Percentiles rank a stretch among this genome's conserved stretches.
Evolutionary conservation across 768 basidiomycete species (phyloP).

Genomic region (Tephrocybe sp.): DNA sequence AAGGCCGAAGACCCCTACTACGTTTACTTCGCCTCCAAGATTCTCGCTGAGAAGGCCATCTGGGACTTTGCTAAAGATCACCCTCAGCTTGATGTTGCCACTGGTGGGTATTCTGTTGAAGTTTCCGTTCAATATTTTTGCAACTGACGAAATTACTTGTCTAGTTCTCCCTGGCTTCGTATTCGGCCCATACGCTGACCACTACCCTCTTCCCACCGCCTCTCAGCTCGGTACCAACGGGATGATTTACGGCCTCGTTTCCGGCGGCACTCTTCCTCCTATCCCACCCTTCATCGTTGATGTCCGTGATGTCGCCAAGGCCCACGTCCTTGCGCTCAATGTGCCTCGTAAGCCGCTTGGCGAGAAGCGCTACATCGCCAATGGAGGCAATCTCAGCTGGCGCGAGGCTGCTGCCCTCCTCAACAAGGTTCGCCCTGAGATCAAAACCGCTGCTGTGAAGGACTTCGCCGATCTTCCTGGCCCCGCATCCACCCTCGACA

Average conservation of each 20-base stretch:
- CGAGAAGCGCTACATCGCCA: conserved; percentile 31
- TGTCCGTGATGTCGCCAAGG: conserved; percentile 35
- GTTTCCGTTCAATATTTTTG: background rate
- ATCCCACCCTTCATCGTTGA: conserved; percentile 32
- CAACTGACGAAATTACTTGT: background rate
- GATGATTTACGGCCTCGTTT: conserved; percentile 27
- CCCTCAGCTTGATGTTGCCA: conserved; percentile 37
- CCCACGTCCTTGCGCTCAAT: conserved; percentile 31
- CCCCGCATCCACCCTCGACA: conserved; percentile 24
- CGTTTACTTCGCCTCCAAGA: conserved; percentile 42
- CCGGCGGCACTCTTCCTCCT: conserved; percentile 19
- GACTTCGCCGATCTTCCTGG: conserved; percentile 21
- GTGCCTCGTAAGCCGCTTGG: conserved; percentile 22
- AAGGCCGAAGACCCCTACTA: conserved; percentile 28
- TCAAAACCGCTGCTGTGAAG: conserved; percentile 15
- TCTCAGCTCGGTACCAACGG: conserved; percentile 29
- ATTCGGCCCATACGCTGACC: conserved; percentile 34
- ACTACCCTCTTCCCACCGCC: conserved; percentile 28
- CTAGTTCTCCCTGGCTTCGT: conserved; percentile 38
- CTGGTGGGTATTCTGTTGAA: conserved; percentile 29
- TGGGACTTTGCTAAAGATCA: conserved; percentile 42
- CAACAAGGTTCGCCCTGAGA: conserved; percentile 22
- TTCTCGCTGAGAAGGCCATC: conserved; percentile 38
- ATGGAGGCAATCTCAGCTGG: conserved; percentile 28
- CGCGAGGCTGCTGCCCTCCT: conserved; percentile 26